Evolutionary conservation across 768 basidiomycete species (phyloP), one percentile per base, ranked within the genome.

Genomic region (Pleurotus citrinopileatus): DNA sequence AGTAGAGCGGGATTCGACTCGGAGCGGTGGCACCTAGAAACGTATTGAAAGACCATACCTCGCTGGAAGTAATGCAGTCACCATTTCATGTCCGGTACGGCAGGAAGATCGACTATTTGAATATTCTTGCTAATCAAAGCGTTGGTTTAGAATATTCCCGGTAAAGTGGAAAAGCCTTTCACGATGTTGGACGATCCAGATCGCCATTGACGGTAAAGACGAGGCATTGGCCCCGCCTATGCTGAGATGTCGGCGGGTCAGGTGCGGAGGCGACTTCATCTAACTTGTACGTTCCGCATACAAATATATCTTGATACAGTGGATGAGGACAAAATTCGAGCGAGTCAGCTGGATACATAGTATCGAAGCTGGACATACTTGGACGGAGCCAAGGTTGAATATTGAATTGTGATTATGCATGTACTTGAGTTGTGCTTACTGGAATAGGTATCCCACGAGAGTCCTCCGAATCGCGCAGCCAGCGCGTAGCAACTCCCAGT

Each of bases 21-120:
- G 8, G 70, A 69, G 64, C 73, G 71, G 67, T 87, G 84, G 60
- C 83, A 86, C 88, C 86, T 89, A 59, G 15, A 46, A 47, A 19
- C n/a, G 3, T 27, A 27, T 34, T n/a, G 26, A 4, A 4, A 19
- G 12, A 22, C 17, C 27, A 55, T 26, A 8, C 32, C 42, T 26
- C 50, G 26, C 19, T 26, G 15, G 42, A 8, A 7, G 15, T 53
- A 45, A 34, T 20, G 17, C 17, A 34, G 5, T 28, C 63, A 94
- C 97, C 97, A 99, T 78, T 98, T 98, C 81, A 94, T 84, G 67
- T 99, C 97, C 22, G 89, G 78, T 25, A 99, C 80, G 6, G 94
- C 97, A 2, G 94, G 86, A 15, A 89, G 68, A 52, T 84, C 73
- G 28, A 92, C 75, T 13, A 85, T 71, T 60, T 96, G 88, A 2